phyloP scores from a whole-genome alignment of 2,329 filamentous ascomycete species.

The Drechslerella dactyloides region DNA sequence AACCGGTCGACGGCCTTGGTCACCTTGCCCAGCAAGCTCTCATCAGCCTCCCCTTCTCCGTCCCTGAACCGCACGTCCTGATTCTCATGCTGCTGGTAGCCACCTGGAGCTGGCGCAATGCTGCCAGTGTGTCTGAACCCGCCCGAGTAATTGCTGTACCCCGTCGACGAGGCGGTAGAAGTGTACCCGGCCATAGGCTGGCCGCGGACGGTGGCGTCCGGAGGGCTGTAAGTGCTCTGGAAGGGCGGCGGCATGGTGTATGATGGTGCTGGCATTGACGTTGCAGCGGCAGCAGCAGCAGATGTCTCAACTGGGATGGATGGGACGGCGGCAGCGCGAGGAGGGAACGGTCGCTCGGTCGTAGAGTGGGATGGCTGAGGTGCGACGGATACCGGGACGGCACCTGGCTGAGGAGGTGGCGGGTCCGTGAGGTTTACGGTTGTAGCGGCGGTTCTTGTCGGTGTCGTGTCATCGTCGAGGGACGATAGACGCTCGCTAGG shows the following conservation, averaged over 20 bases:
- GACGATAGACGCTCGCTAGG: slow-evolving; percentile 15
- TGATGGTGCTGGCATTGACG: slow-evolving; percentile 27
- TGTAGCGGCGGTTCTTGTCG: slow-evolving; percentile 31
- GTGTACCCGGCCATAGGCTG: slow-evolving; percentile 35
- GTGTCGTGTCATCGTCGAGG: slow-evolving; percentile 34
- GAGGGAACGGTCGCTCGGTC: slow-evolving; percentile 8
- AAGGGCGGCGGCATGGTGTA: slow-evolving; percentile 43
- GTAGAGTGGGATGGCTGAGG: slow-evolving; percentile 9
- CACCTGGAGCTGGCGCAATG: slow-evolving; percentile 27
- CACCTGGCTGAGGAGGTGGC: slow-evolving; percentile 37
- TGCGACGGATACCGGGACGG: slow-evolving; percentile 19
- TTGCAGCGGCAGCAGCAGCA: slow-evolving; percentile 14
- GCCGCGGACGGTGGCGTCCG: slow-evolving; percentile 28
- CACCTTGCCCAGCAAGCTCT: slow-evolving; percentile 29
- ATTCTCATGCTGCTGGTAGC: slow-evolving; percentile 35
- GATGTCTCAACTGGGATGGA: slow-evolving; percentile 24
- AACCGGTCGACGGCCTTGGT: slow-evolving; percentile 42
- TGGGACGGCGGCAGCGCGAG: slow-evolving; percentile 21
- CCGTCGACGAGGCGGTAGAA: slow-evolving; percentile 25
- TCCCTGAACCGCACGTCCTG: slow-evolving; percentile 3
- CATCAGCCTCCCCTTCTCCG: slow-evolving; percentile 19
- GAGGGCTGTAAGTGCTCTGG: slow-evolving; percentile 34
- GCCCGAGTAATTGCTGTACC: slow-evolving; percentile 28
- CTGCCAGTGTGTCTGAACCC: slow-evolving; percentile 29
- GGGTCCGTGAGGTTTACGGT: slow-evolving; percentile 44